A percentile compares a stretch with the other conserved stretches of the same genome.
Evolutionary conservation across 805 yeast genomes (phyloP).

Genomic region (Metschnikowia shivogae): DNA sequence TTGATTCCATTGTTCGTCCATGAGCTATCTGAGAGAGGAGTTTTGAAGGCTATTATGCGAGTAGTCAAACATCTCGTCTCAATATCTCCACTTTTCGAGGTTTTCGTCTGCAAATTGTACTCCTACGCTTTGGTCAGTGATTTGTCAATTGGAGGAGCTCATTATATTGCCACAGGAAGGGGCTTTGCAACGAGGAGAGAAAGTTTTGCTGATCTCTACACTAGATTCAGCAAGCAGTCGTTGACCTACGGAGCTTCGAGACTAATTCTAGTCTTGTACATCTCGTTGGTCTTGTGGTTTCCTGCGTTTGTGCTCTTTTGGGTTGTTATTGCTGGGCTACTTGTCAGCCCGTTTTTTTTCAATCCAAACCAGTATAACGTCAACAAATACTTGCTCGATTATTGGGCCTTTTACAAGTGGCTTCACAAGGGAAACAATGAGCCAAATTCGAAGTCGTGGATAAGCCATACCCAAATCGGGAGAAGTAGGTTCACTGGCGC

Average conservation of each 20-base stretch:
- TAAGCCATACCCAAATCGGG: conserved; percentile 11
- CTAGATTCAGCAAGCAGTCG: conserved; percentile 79
- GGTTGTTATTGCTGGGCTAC: conserved; percentile 83
- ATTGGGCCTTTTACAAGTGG: conserved; percentile 91
- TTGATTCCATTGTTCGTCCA: conserved; percentile 75
- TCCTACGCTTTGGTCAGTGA: conserved; percentile 68
- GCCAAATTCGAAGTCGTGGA: conserved; percentile 9
- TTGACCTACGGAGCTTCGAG: conserved; percentile 57
- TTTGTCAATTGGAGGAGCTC: conserved; percentile 80
- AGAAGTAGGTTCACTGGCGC: conserved; percentile 15
- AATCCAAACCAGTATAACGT: conserved; percentile 97
- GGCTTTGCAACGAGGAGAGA: conserved; percentile 81
- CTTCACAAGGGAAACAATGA: conserved; percentile 31
- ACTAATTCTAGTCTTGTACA: conserved; percentile 11
- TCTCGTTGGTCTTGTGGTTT: conserved; percentile 72
- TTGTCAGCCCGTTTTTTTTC: conserved; percentile 90
- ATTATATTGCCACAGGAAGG: conserved; percentile 82
- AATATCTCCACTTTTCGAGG: conserved; percentile 77
- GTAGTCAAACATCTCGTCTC: conserved; percentile 65
- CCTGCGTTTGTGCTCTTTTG: conserved; percentile 96
- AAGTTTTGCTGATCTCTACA: conserved; percentile 68
- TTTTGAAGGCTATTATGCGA: conserved; percentile 70
- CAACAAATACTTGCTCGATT: conserved; percentile 94
- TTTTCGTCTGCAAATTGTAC: conserved; percentile 76
- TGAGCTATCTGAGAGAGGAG: conserved; percentile 78